Conservation (phyloP, 768 basidiomycete genomes). For the Dentipellis fragilis region DNA sequence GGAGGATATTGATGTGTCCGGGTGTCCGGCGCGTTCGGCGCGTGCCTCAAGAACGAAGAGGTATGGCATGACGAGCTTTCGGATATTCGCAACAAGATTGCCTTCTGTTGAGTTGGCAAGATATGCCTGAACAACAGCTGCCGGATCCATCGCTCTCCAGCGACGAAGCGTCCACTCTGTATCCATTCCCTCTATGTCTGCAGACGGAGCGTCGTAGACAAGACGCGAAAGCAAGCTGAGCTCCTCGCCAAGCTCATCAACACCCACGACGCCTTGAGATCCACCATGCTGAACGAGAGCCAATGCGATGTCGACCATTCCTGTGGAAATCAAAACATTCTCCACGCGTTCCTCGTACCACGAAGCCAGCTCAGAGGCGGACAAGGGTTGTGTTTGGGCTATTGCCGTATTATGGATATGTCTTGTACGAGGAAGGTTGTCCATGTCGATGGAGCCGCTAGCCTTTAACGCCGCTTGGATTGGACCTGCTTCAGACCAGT, state of each 20-base stretch:
- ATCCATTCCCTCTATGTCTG: conserved; percentile 28
- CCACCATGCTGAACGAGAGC: conserved; percentile 79
- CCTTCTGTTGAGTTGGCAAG: conserved; percentile 60
- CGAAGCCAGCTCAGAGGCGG: conserved; percentile 39
- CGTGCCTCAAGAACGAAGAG: conserved; percentile 86
- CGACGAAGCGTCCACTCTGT: conserved; percentile 69
- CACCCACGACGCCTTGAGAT: conserved; percentile 60
- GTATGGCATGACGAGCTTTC: conserved; percentile 80
- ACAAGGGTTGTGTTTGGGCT: conserved; percentile 24
- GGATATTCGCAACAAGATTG: conserved; percentile 57
- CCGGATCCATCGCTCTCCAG: conserved; percentile 64
- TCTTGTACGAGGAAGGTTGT: neutral
- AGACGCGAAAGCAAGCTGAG: conserved; percentile 78
- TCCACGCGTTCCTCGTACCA: conserved; percentile 75
- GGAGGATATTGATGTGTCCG: conserved; percentile 56
- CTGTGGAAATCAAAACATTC: conserved; percentile 50
- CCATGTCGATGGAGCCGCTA: conserved; percentile 13
- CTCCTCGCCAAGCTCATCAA: conserved; percentile 89
- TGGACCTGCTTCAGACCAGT: conserved; percentile 46
- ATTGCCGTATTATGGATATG: neutral
- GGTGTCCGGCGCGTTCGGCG: conserved; percentile 66
- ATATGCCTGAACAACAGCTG: conserved; percentile 63
- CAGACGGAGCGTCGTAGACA: conserved; percentile 68
- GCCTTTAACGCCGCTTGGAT: conserved; percentile 32
- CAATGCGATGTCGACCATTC: conserved; percentile 73